phyloP scores from a whole-genome alignment of 768 basidiomycete species.

The Xerocomus brunneocitrinus region DNA sequence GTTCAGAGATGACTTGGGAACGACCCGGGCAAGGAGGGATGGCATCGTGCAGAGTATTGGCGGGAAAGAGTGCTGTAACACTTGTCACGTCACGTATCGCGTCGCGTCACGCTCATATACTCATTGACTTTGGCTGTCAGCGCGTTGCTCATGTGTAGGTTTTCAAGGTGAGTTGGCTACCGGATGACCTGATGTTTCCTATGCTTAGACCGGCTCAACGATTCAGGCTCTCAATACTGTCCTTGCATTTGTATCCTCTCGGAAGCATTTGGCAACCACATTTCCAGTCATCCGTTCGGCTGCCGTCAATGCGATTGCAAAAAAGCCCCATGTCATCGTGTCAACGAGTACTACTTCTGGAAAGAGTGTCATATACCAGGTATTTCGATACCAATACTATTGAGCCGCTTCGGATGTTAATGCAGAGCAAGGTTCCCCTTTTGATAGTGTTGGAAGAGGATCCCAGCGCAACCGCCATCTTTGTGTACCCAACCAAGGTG shows the following conservation, averaged over 20 bases:
- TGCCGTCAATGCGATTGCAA: constrained; percentile 61
- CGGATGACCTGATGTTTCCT: too few species aligned
- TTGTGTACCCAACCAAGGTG: constrained; percentile 88
- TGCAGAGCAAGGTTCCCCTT: constrained; percentile 55
- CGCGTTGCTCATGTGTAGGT: constrained; percentile 33
- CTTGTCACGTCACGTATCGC: constrained; percentile 20
- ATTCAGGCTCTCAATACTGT: constrained; percentile 82
- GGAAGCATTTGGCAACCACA: constrained; percentile 75
- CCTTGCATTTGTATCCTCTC: constrained; percentile 78
- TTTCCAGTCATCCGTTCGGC: constrained; percentile 65
- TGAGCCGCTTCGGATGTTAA: background rate
- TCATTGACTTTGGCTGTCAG: too few species aligned
- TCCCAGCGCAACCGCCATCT: constrained; percentile 60
- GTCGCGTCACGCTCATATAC: constrained; percentile 15
- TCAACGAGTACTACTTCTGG: constrained; percentile 90
- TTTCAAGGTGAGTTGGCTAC: constrained; percentile 35
- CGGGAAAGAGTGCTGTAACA: background rate
- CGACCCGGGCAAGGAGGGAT: constrained; percentile 31
- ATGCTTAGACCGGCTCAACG: too few species aligned
- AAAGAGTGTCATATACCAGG: constrained; percentile 86
- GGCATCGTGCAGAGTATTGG: constrained; percentile 2
- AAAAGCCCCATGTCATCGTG: constrained; percentile 71
- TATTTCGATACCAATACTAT: constrained; percentile 20
- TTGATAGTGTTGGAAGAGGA: constrained; percentile 63
- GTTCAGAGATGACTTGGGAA: constrained; percentile 33